A percentile compares a stretch with the other conserved stretches of the same genome.
phyloP scores from a whole-genome alignment of 176 grass and related monocot species.

The Avena atlantica region DNA sequence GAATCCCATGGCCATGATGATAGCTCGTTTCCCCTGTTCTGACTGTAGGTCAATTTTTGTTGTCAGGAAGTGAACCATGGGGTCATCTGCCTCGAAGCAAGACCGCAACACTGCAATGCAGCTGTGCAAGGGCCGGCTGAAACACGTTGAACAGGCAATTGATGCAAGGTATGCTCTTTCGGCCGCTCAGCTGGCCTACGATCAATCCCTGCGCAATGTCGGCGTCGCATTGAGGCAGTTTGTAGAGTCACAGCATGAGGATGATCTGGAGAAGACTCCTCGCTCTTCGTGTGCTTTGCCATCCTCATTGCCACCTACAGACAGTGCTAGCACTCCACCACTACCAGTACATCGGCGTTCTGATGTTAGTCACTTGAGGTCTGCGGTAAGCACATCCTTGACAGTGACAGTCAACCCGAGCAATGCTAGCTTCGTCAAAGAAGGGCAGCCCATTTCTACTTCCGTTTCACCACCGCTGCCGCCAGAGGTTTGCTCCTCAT shows the following conservation, averaged over 20 bases:
- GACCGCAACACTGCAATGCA: slow-evolving; percentile 39
- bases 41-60: slow-evolving; percentile 17
- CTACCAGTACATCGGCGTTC: not conserved
- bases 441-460: slow-evolving; percentile 7
- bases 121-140: slow-evolving; percentile 62
- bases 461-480: slow-evolving; percentile 4
- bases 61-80: slow-evolving; percentile 49
- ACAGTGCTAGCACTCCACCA: slow-evolving; percentile 28
- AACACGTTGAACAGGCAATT: slow-evolving; percentile 45
- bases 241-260: slow-evolving; percentile 46
- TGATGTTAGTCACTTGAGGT: slow-evolving; percentile 49
- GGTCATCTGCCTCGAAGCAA: slow-evolving; percentile 54
- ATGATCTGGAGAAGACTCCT: slow-evolving; percentile 41
- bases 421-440: slow-evolving; percentile 41
- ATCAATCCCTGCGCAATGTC: slow-evolving; percentile 57
- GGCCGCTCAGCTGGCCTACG: slow-evolving; percentile 60
- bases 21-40: not conserved
- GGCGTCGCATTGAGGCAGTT: slow-evolving; percentile 53
- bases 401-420: slow-evolving; percentile 47
- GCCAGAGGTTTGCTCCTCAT: slow-evolving; percentile 41
- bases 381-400: slow-evolving; percentile 38
- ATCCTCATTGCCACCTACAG: slow-evolving; percentile 36
- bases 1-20: slow-evolving; percentile 25
- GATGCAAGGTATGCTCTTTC: slow-evolving; percentile 64
- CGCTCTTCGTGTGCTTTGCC: slow-evolving; percentile 47